Base-by-base conservation (phyloP, 2,329 filamentous ascomycete species). In the Dothideomycetes sp. region DNA sequence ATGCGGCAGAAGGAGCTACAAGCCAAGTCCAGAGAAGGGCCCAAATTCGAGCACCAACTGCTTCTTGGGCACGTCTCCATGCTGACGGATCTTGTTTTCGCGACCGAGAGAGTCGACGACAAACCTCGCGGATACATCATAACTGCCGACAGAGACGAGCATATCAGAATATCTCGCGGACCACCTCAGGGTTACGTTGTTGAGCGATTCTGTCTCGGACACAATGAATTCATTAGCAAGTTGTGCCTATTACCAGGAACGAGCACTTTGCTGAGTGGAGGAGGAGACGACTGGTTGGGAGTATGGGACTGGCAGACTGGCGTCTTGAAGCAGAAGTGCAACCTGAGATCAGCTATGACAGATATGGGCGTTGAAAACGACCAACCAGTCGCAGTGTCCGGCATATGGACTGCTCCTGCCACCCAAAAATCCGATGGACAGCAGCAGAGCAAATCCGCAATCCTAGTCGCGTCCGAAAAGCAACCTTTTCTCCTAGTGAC, bases 11-110 rank as follows among this genome's bases (percentile, higher is more conserved):
- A 64, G 50, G 38, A 60, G 50, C 47, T 60, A 50, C 44, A 62
- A 52, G 49, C 57, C n/a, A 67, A 71, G 46, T 45, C 49, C 23
- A 69, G 69, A 40, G 65, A 67, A 12, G 61, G 67, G 2, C 50
- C 58, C 3, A 60, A 62, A 33, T 94, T 94, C 56, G 80, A 86
- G 51, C 76, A 86, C 51, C 75, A 80, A 25, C 69, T 94, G 1
- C 68, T 95, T 6, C 76, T 98, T 1, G 91, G 91, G 10, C 91
- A 98, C 62, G 91, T 98, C 11, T 95, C 89, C 1, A 84, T 96
- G 76, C 75, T 98, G 35, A 95, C 88, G 1, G 80, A 85, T 53
- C 59, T 95, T 37, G 61, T 69, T 2, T 68, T 77, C 29, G 71
- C 69, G 5, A 65, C 63, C n/a, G 55, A 68, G 54, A 57, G 68